Evolutionary conservation across 139 green algal genomes (phyloP), one percentile per base, ranked within the genome.

Genomic region (Volvox africanus): DNA sequence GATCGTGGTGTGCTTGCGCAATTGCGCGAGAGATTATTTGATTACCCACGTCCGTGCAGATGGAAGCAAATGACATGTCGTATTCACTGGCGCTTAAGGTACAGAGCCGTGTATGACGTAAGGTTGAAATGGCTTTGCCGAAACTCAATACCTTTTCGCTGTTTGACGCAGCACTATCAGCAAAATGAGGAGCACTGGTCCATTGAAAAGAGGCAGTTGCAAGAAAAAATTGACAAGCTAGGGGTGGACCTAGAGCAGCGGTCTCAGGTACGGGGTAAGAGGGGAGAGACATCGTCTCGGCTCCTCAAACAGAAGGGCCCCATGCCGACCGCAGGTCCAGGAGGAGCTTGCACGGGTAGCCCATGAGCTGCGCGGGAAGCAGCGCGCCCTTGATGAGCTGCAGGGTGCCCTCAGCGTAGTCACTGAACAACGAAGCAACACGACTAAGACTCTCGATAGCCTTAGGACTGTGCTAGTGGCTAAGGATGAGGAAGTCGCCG

Each of bases 151-250:
- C 6, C 21, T 32, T 55, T 55, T 22, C 76, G 18, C 76, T 82
- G 76, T 61, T 16, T 28, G 30, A 11, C 26, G 87, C 21, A 91
- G 87, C 87, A 77, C 2, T 91, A 80, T 33, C 61, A 86, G 24
- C 87, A 86, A 80, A 77, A 91, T 30, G 76, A 91, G 87, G 37
- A 91, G 61, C 26, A 77, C 17, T 91, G 87, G 80, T 36, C 19
- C 0, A 12, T 55, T 1, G 83, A 84, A 13, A 80, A 50, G 82
- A 71, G 68, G 0, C 24, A 89, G 82, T 81, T 93, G 33, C 77
- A 92, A 36, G 67, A 89, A 50, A 81, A 86, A 1, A 78, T 92
- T 19, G 32, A 20, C 11, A 82, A 92, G 75, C 67, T 94, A 73
- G 90, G 93, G 35, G 50, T 61, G 20, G 86, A 91, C 0, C n/a